Evolutionary conservation across 2,329 filamentous ascomycete species (phyloP).

Genomic region (Aspergillus neotritici): DNA sequence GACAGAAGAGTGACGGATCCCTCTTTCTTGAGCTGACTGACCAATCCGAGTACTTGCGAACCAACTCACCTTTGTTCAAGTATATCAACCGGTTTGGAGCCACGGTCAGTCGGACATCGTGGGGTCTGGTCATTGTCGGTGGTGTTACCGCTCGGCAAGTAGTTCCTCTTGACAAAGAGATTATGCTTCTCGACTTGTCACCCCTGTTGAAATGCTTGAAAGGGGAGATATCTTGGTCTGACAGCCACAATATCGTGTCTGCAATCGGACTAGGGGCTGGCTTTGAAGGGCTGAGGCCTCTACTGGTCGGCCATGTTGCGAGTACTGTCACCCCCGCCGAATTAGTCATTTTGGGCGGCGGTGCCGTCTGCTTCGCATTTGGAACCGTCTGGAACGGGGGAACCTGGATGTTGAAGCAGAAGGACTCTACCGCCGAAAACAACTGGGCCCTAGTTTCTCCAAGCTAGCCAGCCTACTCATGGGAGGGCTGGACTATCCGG

Average conservation of each 20-base stretch:
- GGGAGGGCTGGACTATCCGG: background rate
- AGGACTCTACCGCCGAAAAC: constrained; percentile 20
- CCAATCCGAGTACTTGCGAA: constrained; percentile 19
- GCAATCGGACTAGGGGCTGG: constrained; percentile 21
- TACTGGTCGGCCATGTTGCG: constrained; percentile 65
- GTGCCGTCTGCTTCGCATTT: constrained; percentile 86
- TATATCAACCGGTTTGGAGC: constrained; percentile 48
- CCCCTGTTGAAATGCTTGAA: constrained; percentile 16
- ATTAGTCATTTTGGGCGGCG: constrained; percentile 67
- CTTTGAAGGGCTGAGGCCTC: constrained; percentile 49
- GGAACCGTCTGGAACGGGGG: constrained; percentile 76
- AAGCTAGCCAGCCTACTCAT: constrained; percentile 3
- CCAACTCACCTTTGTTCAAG: constrained; percentile 22
- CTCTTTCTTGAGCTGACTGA: constrained; percentile 23
- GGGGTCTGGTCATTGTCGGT: constrained; percentile 48
- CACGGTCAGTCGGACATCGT: constrained; percentile 42
- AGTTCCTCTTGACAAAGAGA: constrained; percentile 47
- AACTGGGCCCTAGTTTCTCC: constrained; percentile 29
- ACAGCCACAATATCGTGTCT: constrained; percentile 21
- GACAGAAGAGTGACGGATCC: constrained; percentile 32
- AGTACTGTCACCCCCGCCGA: constrained; percentile 44
- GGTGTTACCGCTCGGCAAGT: constrained; percentile 41
- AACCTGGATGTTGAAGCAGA: constrained; percentile 44
- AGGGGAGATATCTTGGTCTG: constrained; percentile 12
- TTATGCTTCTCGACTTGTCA: constrained; percentile 39